Percentiles rank a stretch among this genome's conserved stretches.
Evolutionary conservation across 2,329 filamentous ascomycete species (phyloP).

Genomic region (Didymellaceae sp.): DNA sequence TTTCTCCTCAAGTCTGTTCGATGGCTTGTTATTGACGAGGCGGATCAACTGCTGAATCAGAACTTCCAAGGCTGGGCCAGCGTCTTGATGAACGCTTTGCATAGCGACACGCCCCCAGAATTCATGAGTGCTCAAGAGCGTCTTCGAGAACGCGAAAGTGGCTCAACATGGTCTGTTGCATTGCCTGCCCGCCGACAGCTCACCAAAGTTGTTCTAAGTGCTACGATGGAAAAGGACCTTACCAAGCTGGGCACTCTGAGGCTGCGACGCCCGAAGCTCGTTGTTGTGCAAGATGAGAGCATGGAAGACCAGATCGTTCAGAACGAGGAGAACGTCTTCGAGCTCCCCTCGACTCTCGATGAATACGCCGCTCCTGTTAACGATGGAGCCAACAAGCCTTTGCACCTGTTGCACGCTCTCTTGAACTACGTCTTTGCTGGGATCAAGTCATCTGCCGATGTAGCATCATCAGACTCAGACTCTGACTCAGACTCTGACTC

Average conservation of each 20-base stretch:
- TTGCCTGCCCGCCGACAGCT: conserved; percentile 54
- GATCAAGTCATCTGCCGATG: conserved; percentile 24
- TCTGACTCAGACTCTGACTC: conserved; percentile 18
- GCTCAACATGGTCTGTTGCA: conserved; percentile 41
- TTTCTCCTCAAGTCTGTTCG: conserved; percentile 79
- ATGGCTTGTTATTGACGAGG: conserved; percentile 93
- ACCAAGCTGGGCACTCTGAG: conserved; percentile 77
- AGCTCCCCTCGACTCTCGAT: conserved; percentile 61
- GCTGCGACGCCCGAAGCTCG: conserved; percentile 74
- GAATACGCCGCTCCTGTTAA: conserved; percentile 58
- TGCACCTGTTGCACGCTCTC: conserved; percentile 83
- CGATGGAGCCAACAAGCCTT: conserved; percentile 66
- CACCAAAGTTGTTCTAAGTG: conserved; percentile 85
- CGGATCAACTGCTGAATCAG: conserved; percentile 88
- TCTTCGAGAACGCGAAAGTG: conserved; percentile 54
- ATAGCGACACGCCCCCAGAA: conserved; percentile 57
- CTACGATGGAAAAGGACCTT: conserved; percentile 88
- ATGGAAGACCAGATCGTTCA: conserved; percentile 28
- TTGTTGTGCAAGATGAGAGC: conserved; percentile 71
- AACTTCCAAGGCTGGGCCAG: conserved; percentile 92
- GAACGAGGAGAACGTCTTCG: conserved; percentile 52
- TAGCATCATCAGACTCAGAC: conserved; percentile 20
- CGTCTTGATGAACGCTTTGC: conserved; percentile 66
- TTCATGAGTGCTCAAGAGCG: conserved; percentile 61
- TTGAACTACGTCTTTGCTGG: conserved; percentile 57